These are phyloP conservation scores for Alternaria arbusti DNA, from an alignment of 2,329 filamentous ascomycete genomes.

Conservation along the genomic window DNA sequence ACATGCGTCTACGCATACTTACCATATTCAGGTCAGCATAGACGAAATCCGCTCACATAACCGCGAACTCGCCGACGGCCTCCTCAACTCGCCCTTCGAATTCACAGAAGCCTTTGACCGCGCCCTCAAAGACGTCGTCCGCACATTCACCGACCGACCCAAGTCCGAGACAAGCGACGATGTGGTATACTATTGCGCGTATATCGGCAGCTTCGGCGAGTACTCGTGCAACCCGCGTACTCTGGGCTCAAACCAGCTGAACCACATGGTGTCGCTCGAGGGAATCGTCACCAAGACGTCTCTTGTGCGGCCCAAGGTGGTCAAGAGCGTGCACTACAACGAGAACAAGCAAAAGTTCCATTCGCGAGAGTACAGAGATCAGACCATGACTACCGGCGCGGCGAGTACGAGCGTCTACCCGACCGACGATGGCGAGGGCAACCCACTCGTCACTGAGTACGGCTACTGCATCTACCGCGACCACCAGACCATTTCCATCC, in stretches of 20 bases:
- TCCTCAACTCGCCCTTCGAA: slow-evolving; percentile 87
- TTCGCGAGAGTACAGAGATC: slow-evolving; percentile 89
- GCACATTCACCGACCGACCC: slow-evolving; percentile 76
- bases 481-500: slow-evolving; percentile 96
- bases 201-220: slow-evolving; percentile 92
- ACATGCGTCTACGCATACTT: slow-evolving; percentile 1
- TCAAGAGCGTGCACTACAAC: slow-evolving; percentile 97
- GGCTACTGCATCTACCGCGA: slow-evolving; percentile 95
- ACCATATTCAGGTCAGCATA: slow-evolving; percentile 59
- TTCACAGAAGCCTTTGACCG: slow-evolving; percentile 86
- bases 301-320: slow-evolving; percentile 93
- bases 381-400: slow-evolving; percentile 91
- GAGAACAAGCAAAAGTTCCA: slow-evolving; percentile 86
- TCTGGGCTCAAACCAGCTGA: slow-evolving; percentile 84
- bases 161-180: slow-evolving; percentile 79
- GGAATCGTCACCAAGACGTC: slow-evolving; percentile 97
- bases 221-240: slow-evolving; percentile 95
- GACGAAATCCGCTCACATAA: slow-evolving; percentile 92
- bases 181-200: slow-evolving; percentile 92
- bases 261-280: slow-evolving; percentile 96
- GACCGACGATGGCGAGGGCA: slow-evolving; percentile 89
- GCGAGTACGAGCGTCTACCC: slow-evolving; percentile 93
- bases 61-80: slow-evolving; percentile 76
- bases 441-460: slow-evolving; percentile 93
- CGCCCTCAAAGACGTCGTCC: slow-evolving; percentile 87